A percentile compares a stretch with the other conserved stretches of the same genome.
These are phyloP conservation scores for Cryphonectria naterciae DNA, from an alignment of 2,329 filamentous ascomycete species.

Conservation along the genomic window DNA sequence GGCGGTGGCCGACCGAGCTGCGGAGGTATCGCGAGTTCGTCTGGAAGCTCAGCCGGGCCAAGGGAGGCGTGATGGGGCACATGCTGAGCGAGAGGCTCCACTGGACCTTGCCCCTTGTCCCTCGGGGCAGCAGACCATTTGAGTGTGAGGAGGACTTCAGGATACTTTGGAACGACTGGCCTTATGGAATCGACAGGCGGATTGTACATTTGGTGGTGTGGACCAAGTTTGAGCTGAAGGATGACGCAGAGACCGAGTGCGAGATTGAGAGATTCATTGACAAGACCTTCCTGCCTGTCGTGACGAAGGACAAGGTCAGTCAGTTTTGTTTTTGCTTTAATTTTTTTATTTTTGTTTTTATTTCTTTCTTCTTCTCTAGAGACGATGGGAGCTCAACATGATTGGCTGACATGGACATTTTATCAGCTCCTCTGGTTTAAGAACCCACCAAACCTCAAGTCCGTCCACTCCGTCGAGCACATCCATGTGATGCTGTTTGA, in stretches of 20 bases:
- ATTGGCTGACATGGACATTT: conserved; percentile 29
- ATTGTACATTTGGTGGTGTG: conserved; percentile 89
- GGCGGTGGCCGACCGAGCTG: conserved; percentile 75
- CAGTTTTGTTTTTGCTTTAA: neutral
- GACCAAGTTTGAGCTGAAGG: conserved; percentile 83
- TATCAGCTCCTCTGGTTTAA: conserved; percentile 72
- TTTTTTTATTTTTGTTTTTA: neutral
- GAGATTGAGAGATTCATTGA: conserved; percentile 74
- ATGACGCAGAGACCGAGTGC: conserved; percentile 63
- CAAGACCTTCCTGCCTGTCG: conserved; percentile 62
- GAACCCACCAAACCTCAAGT: conserved; percentile 87
- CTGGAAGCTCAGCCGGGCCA: conserved; percentile 58
- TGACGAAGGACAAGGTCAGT: conserved; percentile 59
- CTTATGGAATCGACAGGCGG: conserved; percentile 78
- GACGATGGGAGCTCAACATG: conserved; percentile 2
- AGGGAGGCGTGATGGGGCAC: conserved; percentile 79
- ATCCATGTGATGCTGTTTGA: conserved; percentile 92
- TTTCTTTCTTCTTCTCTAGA: neutral
- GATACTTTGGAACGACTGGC: conserved; percentile 90
- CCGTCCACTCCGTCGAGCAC: conserved; percentile 84
- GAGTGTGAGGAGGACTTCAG: conserved; percentile 62
- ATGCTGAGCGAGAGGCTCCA: conserved; percentile 70
- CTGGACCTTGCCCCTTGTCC: conserved; percentile 60
- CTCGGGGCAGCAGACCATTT: conserved; percentile 45
- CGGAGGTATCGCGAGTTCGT: conserved; percentile 77